Percentiles rank a stretch among this genome's conserved stretches.
Evolutionary conservation across 2,329 filamentous ascomycete genomes (phyloP).

Genomic region (Huntiella bhutanensis): DNA sequence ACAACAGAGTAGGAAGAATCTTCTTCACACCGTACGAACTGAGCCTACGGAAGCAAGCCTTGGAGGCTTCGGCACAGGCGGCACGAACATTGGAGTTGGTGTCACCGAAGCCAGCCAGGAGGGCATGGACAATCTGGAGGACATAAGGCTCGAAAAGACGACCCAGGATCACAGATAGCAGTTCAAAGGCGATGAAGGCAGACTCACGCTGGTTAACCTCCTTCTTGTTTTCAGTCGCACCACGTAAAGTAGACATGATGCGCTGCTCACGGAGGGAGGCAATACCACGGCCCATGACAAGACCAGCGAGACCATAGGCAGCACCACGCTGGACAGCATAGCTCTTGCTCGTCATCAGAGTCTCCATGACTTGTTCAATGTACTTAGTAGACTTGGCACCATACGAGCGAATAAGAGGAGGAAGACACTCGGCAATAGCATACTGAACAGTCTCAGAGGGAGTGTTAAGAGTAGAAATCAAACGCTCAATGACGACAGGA

Average conservation of each 20-base stretch:
- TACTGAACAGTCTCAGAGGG: conserved; percentile 95
- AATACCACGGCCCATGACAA: conserved; percentile 77
- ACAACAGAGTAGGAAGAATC: conserved; percentile 75
- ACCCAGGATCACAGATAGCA: conserved; percentile 70
- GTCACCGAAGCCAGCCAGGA: conserved; percentile 80
- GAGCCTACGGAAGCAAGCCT: conserved; percentile 79
- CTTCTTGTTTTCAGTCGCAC: conserved; percentile 87
- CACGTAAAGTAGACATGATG: conserved; percentile 62
- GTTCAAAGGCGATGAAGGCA: conserved; percentile 74
- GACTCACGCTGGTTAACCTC: conserved; percentile 77
- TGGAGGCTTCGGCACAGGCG: conserved; percentile 79
- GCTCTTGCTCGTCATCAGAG: conserved; percentile 69
- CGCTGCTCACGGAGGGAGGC: conserved; percentile 65
- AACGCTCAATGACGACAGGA: conserved; percentile 67
- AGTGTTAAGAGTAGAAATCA: conserved; percentile 75
- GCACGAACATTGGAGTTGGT: conserved; percentile 75
- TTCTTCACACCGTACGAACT: conserved; percentile 94
- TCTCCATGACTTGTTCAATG: conserved; percentile 60
- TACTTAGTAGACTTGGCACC: conserved; percentile 67
- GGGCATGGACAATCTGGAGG: conserved; percentile 81
- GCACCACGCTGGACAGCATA: conserved; percentile 87
- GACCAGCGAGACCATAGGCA: conserved; percentile 81
- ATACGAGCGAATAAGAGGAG: conserved; percentile 60
- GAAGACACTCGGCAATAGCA: conserved; percentile 83
- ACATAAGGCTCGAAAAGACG: conserved; percentile 90